Base-by-base conservation (phyloP, 805 yeast species). In the Metschnikowia drakensbergensis region DNA sequence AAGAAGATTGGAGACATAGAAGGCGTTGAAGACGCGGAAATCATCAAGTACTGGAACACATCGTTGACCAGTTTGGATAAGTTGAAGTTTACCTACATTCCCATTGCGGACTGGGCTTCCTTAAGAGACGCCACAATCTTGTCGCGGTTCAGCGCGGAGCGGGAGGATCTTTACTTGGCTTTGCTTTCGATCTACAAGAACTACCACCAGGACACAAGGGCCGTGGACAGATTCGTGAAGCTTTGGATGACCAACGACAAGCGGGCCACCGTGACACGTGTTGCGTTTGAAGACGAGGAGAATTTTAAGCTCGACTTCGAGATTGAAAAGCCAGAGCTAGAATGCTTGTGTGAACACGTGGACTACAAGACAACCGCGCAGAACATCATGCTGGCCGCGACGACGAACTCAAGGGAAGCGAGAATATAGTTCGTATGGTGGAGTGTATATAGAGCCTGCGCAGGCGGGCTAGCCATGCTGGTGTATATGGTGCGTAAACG, bases 61-160 rank as follows among this genome's bases (percentile, higher is more conserved):
- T 66, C 78, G 40, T 65, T 83, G 36, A 42, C 53, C 8, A 54
- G 57, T 35, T 75, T 80, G 54, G 82, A 83, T 50, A 78, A 66
- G 65, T 40, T 75, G 72, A 81, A 82, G 8, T 80, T 78, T 66
- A 68, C 65, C 35, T 84, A 82, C 61, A 82, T 86, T 56, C 90
- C 92, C 5, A 82, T 81, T 62, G 92, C 94, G 8, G 92, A 86
- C 67, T 86, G 92, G 92, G 84, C 88, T 35, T 86, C 92, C 2
- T 65, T 87, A 49, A 80, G 91, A 69, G 90, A 84, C 63, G 88
- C 92, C 22, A 86, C 94, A 5, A 71, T 81, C 37, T 68, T 69
- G 50, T 74, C 83, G 3, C 63, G 61, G 25, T 68, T 63, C 42
- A 54, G 61, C 34, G 64, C 71, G 17, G 76, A 73, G 35, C 74